Evolutionary conservation across 805 yeast species (phyloP), one percentile per base, ranked within the genome.

Genomic region (Wickerhamomyces bovis): DNA sequence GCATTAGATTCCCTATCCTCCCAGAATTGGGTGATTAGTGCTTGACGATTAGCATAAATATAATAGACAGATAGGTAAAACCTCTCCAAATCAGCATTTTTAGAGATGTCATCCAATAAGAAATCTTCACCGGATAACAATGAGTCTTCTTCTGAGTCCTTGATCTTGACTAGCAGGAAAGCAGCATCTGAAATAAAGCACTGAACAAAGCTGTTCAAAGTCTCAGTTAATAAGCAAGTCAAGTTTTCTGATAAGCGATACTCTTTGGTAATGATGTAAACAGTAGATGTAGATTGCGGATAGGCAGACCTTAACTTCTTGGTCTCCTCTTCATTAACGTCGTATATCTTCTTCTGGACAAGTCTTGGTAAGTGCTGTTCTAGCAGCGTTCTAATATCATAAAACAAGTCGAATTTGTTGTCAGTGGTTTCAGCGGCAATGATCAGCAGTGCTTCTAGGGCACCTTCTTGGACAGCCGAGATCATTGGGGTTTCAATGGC

Each of bases 41-140:
- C 73, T 1, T 82, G 79, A 47, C 95, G 72, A 16, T 77, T 72
- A 23, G 76, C 69, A 61, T 84, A 89, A 8, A 88, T 71, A 60
- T 77, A 85, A 39, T 82, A 83, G 48, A 88, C 71, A 3, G 92
- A 75, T 52, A 90, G 60, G 58, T 88, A 90, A 57, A 92, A 87
- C 51, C 96, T 73, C 62, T 94, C 99, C 35, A 94, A 68, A 53
- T 94, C 97, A 0, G 92, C 87, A 55, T 83, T 80, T 22, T 83
- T 79, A 1, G 88, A 75, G 18, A 85, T 72, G 44, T 74, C 80
- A 51, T 83, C 88, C 35, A 83, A 64, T 47, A 78, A 73, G 19
- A 81, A 64, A 35, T 72, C 76, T 46, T 76, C 80, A 18, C 73
- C 73, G 0, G 89, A 80, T 18, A 85, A 62, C 19, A 85, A 58